These are phyloP conservation scores for Parmelia sp. DNA, from an alignment of 495 filamentous ascomycete species.

Conservation along the genomic window DNA sequence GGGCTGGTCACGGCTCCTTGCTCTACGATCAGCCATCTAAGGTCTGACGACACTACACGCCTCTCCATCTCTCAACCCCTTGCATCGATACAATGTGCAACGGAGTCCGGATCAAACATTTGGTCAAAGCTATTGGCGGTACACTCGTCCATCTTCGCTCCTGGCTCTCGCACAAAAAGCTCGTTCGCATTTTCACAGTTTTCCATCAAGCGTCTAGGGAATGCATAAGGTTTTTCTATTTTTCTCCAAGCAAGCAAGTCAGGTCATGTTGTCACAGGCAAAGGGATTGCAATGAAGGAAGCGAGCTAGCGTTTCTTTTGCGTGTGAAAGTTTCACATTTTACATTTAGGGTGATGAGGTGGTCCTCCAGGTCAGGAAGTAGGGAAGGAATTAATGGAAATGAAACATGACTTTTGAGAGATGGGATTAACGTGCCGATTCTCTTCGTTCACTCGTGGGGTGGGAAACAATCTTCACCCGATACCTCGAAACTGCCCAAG, in stretches of 20 bases:
- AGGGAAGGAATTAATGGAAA: slow-evolving; percentile 19
- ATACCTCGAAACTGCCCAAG: too few species aligned
- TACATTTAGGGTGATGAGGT: slow-evolving; percentile 14
- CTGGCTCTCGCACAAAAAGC: slow-evolving; percentile 11
- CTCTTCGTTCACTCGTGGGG: too few species aligned
- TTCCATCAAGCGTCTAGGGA: slow-evolving; percentile 17
- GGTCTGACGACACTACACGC: slow-evolving; percentile 15
- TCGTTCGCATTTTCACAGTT: slow-evolving; percentile 11
- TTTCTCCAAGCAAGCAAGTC: slow-evolving; percentile 7
- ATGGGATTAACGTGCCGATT: not conserved
- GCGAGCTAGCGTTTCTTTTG: slow-evolving; percentile 13
- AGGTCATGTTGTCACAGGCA: slow-evolving; percentile 4
- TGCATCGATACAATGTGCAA: slow-evolving; percentile 3
- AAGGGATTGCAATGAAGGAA: not conserved
- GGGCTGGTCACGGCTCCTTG: slow-evolving; percentile 16
- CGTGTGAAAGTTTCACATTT: not conserved
- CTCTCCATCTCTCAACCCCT: not conserved
- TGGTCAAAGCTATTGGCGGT: slow-evolving; percentile 12
- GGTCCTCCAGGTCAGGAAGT: slow-evolving; percentile 13
- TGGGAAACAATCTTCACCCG: too few species aligned
- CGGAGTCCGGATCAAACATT: not conserved
- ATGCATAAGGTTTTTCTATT: slow-evolving; percentile 11
- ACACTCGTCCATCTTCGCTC: slow-evolving; percentile 6
- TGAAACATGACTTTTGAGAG: slow-evolving; percentile 19
- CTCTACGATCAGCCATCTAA: slow-evolving; percentile 15